phyloP scores from a whole-genome alignment of 2,329 filamentous ascomycete species.

The Sordariomycetes sp. region DNA sequence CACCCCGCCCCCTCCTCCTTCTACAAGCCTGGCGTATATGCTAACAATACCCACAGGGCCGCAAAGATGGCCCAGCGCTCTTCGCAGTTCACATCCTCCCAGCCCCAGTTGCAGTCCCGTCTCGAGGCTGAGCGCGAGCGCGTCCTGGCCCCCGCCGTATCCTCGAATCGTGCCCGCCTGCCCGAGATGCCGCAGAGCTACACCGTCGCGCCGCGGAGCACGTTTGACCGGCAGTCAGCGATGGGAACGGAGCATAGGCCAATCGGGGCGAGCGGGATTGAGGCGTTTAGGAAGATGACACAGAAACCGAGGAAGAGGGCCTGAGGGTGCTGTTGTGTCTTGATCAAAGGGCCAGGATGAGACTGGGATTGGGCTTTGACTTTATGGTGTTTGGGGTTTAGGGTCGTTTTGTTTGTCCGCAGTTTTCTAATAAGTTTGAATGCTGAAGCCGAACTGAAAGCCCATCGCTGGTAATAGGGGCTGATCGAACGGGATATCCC shows the following conservation, averaged over 20 bases:
- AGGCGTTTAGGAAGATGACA: conserved; percentile 54
- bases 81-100: conserved; percentile 34
- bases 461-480: too few relatives aligned
- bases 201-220: conserved; percentile 47
- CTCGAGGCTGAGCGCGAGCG: conserved; percentile 42
- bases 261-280: conserved; percentile 48
- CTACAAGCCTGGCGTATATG: not conserved
- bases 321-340: not conserved
- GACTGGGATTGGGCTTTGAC: not conserved
- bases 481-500: too few relatives aligned
- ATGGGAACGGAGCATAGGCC: conserved; percentile 45
- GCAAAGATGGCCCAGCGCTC: conserved; percentile 37
- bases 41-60: conserved; percentile 23
- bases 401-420: not conserved
- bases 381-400: not conserved
- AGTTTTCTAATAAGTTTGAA: too few relatives aligned
- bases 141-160: conserved; percentile 40
- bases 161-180: conserved; percentile 43
- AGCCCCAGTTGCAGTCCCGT: conserved; percentile 25
- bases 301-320: conserved; percentile 47
- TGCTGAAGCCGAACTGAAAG: too few relatives aligned
- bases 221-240: conserved; percentile 27
- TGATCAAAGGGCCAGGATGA: too few relatives aligned
- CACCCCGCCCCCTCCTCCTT: not conserved
- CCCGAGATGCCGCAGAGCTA: conserved; percentile 41